Evolutionary conservation across 805 yeast species (phyloP), one percentile per base, ranked within the genome.

Genomic region (Candida coquimbonensis): DNA sequence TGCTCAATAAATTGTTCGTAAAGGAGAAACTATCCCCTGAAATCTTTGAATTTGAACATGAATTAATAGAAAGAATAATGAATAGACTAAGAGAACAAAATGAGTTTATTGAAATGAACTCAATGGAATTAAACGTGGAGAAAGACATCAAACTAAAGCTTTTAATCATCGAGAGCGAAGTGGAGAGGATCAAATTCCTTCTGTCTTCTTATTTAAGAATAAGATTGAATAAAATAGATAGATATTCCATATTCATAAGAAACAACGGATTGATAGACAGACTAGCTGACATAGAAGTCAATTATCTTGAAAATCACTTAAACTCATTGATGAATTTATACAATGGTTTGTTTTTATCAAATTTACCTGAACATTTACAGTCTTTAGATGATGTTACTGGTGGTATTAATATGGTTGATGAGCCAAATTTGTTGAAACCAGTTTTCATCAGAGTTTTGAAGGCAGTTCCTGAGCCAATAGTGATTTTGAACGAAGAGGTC

Each of bases 21-120:
- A 77, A 83, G 43, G 99, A 93, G 61, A 73, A 96, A 45, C 80
- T 80, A 73, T 71, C 93, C 1, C 98, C 97, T 0, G 96, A 87
- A 48, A 65, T 93, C n/a, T 66, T 91, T 39, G 86, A 83, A 2
- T 91, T 84, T 59, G 81, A 87, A 48, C 73, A 72, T 14, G 70
- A 65, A 4, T 67, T 89, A 34, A 63, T 93, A 55, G 74, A 73
- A 5, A 62, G 80, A 34, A 73, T 86, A 21, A 62, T 87, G 47
- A 65, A 62, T 1, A 72, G 86, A 50, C 68, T 90, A 27, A 77
- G 84, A 45, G 69, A 69, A 40, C 90, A 87, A 62, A 79, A 88
- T 46, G 95, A 85, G 52, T 74, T 75, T 45, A 80, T 91, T 35
- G 91, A 85, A 55, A 72, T 79, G 42, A 86, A 87, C 53, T 83